A percentile compares a stretch with the other conserved stretches of the same genome.
These are phyloP conservation scores for Tetraselmis striata DNA, from an alignment of 139 green algal species.

Conservation along the genomic window DNA sequence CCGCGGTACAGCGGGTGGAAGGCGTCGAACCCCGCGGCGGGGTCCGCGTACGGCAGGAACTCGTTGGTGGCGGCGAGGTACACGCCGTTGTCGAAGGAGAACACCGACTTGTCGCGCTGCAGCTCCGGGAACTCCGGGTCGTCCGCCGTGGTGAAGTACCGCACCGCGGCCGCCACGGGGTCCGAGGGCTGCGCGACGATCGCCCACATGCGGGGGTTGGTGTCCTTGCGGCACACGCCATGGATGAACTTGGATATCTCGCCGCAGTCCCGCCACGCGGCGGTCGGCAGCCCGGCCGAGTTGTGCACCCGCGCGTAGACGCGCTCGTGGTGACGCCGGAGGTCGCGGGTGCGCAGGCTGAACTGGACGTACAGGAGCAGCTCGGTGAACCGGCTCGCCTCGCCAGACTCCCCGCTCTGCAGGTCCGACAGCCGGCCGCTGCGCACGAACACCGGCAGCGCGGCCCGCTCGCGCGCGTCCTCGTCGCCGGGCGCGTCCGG, in stretches of 20 bases:
- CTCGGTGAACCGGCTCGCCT: no score
- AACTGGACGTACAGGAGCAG: no score
- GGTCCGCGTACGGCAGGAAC: neutral
- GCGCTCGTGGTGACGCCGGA: no score
- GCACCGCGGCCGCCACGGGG: slow-evolving; percentile 3
- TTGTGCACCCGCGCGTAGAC: no score
- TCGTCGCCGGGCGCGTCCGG: no score
- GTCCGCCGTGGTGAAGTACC: slow-evolving; percentile 1
- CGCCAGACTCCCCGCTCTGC: no score
- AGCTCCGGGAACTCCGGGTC: slow-evolving; percentile 13
- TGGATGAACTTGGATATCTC: slow-evolving; percentile 10
- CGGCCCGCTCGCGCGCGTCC: no score
- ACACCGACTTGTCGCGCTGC: slow-evolving; percentile 4
- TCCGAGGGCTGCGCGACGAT: neutral
- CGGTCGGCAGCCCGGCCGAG: no score
- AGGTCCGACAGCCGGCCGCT: no score
- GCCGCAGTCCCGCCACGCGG: neutral
- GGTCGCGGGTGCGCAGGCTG: no score
- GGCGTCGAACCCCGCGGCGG: no score
- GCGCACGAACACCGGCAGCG: no score
- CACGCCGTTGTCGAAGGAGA: slow-evolving; percentile 16
- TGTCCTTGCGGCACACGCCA: slow-evolving; percentile 6
- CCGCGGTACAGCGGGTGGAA: neutral
- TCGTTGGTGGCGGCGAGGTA: slow-evolving; percentile 7
- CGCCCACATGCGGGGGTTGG: slow-evolving; percentile 14